Conservation (phyloP, 805 yeast species). For the Pichia sporocuriosa region DNA sequence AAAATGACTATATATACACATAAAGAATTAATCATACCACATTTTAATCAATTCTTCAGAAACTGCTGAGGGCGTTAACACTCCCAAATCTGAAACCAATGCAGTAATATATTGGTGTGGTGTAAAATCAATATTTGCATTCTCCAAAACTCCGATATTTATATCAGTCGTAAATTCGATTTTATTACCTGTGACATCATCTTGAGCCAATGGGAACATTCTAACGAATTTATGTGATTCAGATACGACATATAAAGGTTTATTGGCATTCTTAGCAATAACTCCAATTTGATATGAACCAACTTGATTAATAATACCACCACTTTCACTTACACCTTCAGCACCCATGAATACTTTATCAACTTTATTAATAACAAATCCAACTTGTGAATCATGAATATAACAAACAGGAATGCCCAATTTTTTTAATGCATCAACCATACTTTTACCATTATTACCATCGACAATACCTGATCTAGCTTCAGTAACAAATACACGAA, state of each 20-base stretch:
- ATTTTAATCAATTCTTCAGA: slow-evolving; percentile 97
- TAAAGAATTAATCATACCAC: slow-evolving; percentile 75
- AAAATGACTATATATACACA: too few relatives aligned
- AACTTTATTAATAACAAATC: slow-evolving; percentile 82
- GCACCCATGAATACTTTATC: slow-evolving; percentile 96
- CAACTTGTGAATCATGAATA: slow-evolving; percentile 90
- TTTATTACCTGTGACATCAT: slow-evolving; percentile 62
- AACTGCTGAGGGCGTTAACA: slow-evolving; percentile 94
- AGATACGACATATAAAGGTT: slow-evolving; percentile 89
- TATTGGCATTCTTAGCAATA: slow-evolving; percentile 80
- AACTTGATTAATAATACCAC: slow-evolving; percentile 92
- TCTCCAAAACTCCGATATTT: slow-evolving; percentile 29
- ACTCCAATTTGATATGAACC: slow-evolving; percentile 96
- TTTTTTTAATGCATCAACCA: slow-evolving; percentile 61
- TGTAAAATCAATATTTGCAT: slow-evolving; percentile 80
- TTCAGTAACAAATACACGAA: slow-evolving; percentile 88
- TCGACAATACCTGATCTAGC: slow-evolving; percentile 65
- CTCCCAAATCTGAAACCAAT: slow-evolving; percentile 92
- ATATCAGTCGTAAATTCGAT: slow-evolving; percentile 37
- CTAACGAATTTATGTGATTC: slow-evolving; percentile 96
- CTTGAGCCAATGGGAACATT: slow-evolving; percentile 88
- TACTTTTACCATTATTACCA: slow-evolving; percentile 51
- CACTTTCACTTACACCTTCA: slow-evolving; percentile 98
- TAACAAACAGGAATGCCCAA: slow-evolving; percentile 80
- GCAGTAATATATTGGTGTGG: slow-evolving; percentile 96